Conservation (phyloP, 306 rosid genomes). For the Corylus americana region DNA sequence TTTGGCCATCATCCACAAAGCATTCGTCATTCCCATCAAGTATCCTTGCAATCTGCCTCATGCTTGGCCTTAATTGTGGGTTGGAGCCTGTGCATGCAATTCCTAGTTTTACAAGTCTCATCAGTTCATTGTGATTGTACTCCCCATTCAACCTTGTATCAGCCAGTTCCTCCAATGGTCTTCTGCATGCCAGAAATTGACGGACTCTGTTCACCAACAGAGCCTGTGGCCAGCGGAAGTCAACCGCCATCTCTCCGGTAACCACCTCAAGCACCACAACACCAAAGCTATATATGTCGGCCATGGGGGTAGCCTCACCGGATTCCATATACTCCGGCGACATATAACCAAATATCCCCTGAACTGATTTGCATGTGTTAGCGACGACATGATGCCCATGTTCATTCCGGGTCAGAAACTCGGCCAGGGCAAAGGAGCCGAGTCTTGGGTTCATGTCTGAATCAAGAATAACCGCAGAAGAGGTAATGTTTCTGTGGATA, state of each 20-base stretch:
- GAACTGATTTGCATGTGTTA: slow-evolving; percentile 47
- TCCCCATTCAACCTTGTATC: slow-evolving; percentile 67
- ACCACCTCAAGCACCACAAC: slow-evolving; percentile 83
- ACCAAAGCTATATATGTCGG: slow-evolving; percentile 89
- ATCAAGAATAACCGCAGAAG: slow-evolving; percentile 88
- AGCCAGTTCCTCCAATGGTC: slow-evolving; percentile 67
- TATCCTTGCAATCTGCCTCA: slow-evolving; percentile 72
- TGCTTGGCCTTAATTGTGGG: slow-evolving; percentile 69
- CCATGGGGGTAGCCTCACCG: slow-evolving; percentile 69
- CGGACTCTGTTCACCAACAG: slow-evolving; percentile 76
- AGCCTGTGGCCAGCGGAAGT: slow-evolving; percentile 81
- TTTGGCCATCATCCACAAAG: slow-evolving; percentile 32
- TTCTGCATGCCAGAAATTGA: slow-evolving; percentile 53
- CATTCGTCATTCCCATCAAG: slow-evolving; percentile 75
- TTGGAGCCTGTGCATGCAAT: slow-evolving; percentile 64
- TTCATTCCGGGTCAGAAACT: slow-evolving; percentile 79
- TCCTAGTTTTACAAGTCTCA: slow-evolving; percentile 67
- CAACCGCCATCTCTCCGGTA: slow-evolving; percentile 84
- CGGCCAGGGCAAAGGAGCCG: slow-evolving; percentile 84
- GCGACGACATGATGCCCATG: slow-evolving; percentile 57
- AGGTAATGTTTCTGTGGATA: slow-evolving; percentile 83
- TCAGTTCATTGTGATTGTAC: slow-evolving; percentile 58
- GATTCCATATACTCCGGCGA: slow-evolving; percentile 79
- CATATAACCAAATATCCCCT: slow-evolving; percentile 91
- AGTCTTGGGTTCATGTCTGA: slow-evolving; percentile 84